Evolutionary conservation across 768 basidiomycete genomes (phyloP).

Genomic region (Collybia sordida): DNA sequence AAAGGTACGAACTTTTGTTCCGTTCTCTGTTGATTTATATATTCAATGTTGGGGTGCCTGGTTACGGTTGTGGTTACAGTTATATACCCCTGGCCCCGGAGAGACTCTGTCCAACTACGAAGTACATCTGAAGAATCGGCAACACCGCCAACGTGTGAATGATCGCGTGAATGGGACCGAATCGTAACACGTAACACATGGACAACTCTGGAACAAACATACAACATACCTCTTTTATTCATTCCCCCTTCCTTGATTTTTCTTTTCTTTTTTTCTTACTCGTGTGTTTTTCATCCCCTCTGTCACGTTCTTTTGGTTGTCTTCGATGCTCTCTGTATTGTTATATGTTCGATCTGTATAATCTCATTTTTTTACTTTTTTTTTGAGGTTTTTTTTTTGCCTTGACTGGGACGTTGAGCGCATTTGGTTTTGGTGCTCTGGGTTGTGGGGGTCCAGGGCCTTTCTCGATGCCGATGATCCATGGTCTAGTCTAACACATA

Average conservation of each 20-base stretch:
- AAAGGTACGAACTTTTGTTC: slow-evolving; percentile 54
- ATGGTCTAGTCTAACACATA: no score
- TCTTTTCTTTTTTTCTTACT: slow-evolving; percentile 1
- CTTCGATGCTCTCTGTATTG: slow-evolving; percentile 29
- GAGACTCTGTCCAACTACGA: slow-evolving; percentile 89
- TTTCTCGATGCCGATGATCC: no score
- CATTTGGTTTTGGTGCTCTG: no score
- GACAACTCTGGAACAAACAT: slow-evolving; percentile 8
- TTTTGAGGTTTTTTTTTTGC: no score
- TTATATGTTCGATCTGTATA: slow-evolving; percentile 32
- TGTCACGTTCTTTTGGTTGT: slow-evolving; percentile 11
- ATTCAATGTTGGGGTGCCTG: not conserved
- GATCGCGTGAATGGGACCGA: slow-evolving; percentile 42
- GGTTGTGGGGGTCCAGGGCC: no score
- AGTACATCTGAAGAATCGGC: slow-evolving; percentile 86
- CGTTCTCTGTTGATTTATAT: not conserved
- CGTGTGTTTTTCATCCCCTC: slow-evolving; percentile 3
- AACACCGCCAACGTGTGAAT: slow-evolving; percentile 74
- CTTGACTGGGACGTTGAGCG: no score
- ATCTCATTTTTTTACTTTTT: not conserved
- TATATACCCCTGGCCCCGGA: slow-evolving; percentile 89
- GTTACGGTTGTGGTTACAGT: not conserved
- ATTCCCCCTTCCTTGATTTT: slow-evolving; percentile 6
- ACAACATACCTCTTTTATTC: not conserved
- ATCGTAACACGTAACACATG: no score